Conservation (phyloP, 805 yeast species). For the Kodamaea kaohsiungensis region DNA sequence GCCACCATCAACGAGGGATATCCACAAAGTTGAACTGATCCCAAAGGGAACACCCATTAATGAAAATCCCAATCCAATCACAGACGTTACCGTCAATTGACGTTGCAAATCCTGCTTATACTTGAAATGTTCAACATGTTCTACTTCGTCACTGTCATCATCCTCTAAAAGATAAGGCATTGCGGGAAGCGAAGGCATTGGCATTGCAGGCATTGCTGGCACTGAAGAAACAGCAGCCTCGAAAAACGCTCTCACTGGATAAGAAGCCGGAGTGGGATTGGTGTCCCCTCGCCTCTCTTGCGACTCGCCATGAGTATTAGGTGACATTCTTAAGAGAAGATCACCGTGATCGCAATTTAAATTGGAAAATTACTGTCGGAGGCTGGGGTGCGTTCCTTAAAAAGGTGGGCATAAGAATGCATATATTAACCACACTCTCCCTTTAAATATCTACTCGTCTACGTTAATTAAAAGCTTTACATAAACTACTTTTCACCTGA, state of each 20-base stretch:
- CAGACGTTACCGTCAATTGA: conserved; percentile 65
- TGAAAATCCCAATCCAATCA: conserved; percentile 77
- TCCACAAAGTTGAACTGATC: conserved; percentile 69
- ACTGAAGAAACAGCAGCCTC: neutral
- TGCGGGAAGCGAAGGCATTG: conserved; percentile 2
- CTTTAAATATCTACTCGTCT: too few species aligned
- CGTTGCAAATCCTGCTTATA: conserved; percentile 73
- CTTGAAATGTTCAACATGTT: conserved; percentile 68
- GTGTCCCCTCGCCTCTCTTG: neutral
- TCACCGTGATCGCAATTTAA: neutral
- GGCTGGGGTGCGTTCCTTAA: too few species aligned
- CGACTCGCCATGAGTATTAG: neutral
- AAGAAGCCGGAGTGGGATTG: neutral
- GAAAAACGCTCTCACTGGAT: neutral
- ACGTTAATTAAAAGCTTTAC: too few species aligned
- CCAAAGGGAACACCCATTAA: conserved; percentile 84
- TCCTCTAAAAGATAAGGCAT: conserved; percentile 14
- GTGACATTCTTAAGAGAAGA: neutral
- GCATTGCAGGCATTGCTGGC: conserved; percentile 4
- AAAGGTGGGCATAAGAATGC: too few species aligned
- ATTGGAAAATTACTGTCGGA: neutral
- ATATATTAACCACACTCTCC: neutral
- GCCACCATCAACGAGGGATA: conserved; percentile 74
- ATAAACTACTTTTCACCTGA: too few species aligned
- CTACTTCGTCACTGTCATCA: conserved; percentile 47